Evolutionary conservation across 139 green algal species (phyloP).

Genomic region (Chlorokybus atmophyticus): DNA sequence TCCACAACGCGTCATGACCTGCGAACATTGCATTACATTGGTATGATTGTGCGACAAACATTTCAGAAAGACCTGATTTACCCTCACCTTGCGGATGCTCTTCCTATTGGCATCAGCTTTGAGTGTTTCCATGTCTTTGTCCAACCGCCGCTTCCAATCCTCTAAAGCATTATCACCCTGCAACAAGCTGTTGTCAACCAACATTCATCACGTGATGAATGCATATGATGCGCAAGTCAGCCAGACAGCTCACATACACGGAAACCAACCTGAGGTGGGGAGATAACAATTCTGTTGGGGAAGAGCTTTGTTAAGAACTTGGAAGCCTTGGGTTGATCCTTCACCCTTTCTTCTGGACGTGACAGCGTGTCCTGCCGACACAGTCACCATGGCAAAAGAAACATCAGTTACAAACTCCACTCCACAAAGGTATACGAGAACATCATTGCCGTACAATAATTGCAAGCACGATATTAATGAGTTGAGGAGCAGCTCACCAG

Average conservation of each 20-base stretch:
- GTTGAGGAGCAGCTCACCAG: no score
- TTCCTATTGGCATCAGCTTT: constrained; percentile 29
- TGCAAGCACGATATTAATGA: no score
- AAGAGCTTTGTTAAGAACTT: constrained; percentile 35
- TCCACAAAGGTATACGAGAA: not conserved
- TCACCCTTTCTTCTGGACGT: not conserved
- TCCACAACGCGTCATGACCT: constrained; percentile 21
- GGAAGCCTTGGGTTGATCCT: constrained; percentile 15
- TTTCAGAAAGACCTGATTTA: no score
- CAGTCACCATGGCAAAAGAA: not conserved
- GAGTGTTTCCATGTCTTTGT: constrained; percentile 27
- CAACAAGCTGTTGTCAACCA: no score
- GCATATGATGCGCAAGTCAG: no score
- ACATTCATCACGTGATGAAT: no score
- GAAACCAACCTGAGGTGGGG: constrained; percentile 28
- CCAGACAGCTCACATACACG: no score
- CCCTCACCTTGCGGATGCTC: constrained; percentile 13
- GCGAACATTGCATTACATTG: no score
- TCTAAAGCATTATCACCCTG: constrained; percentile 20
- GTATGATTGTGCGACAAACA: no score
- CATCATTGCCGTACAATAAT: no score
- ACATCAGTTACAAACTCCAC: not conserved
- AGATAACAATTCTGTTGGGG: constrained; percentile 29
- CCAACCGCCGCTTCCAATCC: constrained; percentile 38
- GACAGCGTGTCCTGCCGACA: not conserved